Base-by-base conservation (phyloP, 1,139 yeast species). In the Protomyces macrosporus region DNA sequence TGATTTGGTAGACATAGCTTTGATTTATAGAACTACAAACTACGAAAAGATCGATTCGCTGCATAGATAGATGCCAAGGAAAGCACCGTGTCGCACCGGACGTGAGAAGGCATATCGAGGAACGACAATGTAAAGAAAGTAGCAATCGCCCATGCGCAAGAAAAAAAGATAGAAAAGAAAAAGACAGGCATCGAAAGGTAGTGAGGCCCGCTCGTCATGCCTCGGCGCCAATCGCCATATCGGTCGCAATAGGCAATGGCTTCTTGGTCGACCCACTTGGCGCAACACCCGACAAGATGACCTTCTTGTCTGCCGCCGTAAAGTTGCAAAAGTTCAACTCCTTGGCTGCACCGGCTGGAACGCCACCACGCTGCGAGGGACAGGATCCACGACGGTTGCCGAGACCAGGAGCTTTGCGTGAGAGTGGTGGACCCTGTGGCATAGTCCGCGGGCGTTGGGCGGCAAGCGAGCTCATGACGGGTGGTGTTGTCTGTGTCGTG, bases 211-310 rank as follows among this genome's bases (percentile, higher is more conserved):
- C n/a, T n/a, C n/a, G n/a, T n/a, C n/a, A n/a, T n/a, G 9, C 39
- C 6, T 35, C 39, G 6, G 39, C 39, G 9, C 9, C 9, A 9
- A 35, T 35, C 39, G 39, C 39, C 39, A 35, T 35, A 35, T 35
- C 39, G 39, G 9, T 9, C 6, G 39, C 39, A 9, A 35, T 30
- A 7, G 48, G 16, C 7, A 50, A 54, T 1, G 55, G 37, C 34
- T 61, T 61, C 55, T 61, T 61, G n/a, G 55, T 55, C 4, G 51
- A 45, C 7, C 65, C 65, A 23, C 65, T 61, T 12, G 65, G 65
- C n/a, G 65, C 65, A 10, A 63, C 65, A 14, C 65, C 65, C 14
- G 61, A 58, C 23, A 63, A 40, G 45, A 63, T 63, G 35, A 59
- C 52, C 53, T 57, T 60, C 50, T 55, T 60, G 60, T 63, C 65